Evolutionary conservation across 495 filamentous ascomycete species (phyloP), one percentile per base, ranked within the genome.

Genomic region (Amphirosellinia nigrospora): DNA sequence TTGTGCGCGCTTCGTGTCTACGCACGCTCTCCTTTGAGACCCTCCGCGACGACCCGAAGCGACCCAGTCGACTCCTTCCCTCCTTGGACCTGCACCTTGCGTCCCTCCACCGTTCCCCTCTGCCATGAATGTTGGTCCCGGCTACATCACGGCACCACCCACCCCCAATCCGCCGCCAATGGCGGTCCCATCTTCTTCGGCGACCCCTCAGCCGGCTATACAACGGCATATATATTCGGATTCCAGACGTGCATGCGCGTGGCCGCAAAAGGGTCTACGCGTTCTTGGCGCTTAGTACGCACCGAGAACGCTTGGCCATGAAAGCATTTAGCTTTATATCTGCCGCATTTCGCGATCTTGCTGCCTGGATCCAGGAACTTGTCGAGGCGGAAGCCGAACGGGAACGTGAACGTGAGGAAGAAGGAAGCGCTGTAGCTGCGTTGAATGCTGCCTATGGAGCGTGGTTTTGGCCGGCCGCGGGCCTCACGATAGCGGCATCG

Each of bases 221-320:
- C 94, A 3, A 95, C 95, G 13, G 94, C 94, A 68, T 97, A 93
- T 78, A 91, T 96, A 74, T 97, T 78, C 93, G 93, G 28, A 90
- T 97, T 11, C 89, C 91, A 21, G 94, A 98, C 77, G 86, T 94
- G 26, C 91, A 94, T 81, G 94, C 94, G 21, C 93, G 94, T 43
- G 94, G 94, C 52, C 89, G 92, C 70, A 88, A 91, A 72, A 89
- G 94, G 68, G 91, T 92, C 50, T 98, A 98, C 79, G 94, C 94
- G 50, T 86, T 98, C 52, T 83, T 97, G 58, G 93, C 92, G n/a
- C 88, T 97, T 65, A 85, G 82, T 71, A 88, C 86, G 50, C 85
- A 93, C 73, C 92, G 92, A 65, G 88, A 93, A 69, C 88, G 90
- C 60, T 83, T 89, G 32, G 92, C 92, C 36, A 91, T 92, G 78